Base-by-base conservation (phyloP, 148 eudicot species). In the Drosera capensis region DNA sequence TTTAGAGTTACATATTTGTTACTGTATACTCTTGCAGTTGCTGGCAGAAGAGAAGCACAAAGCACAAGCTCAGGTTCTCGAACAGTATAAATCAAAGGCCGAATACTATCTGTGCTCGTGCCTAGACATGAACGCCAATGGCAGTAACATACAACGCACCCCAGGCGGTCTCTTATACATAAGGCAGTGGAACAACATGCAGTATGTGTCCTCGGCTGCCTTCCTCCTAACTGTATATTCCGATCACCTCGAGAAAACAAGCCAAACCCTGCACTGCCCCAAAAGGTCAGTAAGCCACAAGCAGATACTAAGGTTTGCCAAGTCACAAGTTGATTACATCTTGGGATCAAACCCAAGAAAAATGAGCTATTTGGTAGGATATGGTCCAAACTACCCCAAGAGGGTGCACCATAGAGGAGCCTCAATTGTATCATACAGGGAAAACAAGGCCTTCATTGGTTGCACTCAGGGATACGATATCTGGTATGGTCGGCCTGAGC, bases 111-210 rank as follows among this genome's bases (percentile, higher is more conserved):
- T 88, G 0, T 88, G 97, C 36, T 68, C 86, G 14, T 72, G 81
- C 52, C 68, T 88, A 11, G 60, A 66, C 64, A 71, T 49, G 47
- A 88, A 80, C 79, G 70, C 60, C 43, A 45, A 58, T 17, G 64
- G 49, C 25, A 73, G 63, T 54, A 77, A 80, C 20, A 72, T 78
- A 0, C 61, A 55, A 8, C 86, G 73, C n/a, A 90, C 87, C 57
- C 79, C 81, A 1, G 93, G 87, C 7, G 97, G 97, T 2, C 81
- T 90, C 15, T 43, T 84, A 34, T 78, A 60, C 70, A 46, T 76
- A 12, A 58, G 94, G 14, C 74, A 71, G 63, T 84, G 97, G 97
- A 90, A 90, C 81, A 90, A 90, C 64, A 77, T 90, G 92, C 97
- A 90, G 40, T 90, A 90, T 25, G 97, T 80, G 15, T 67, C 97